Conservation (phyloP, 2,329 filamentous ascomycete genomes). For the Parastagonospora avenae region DNA sequence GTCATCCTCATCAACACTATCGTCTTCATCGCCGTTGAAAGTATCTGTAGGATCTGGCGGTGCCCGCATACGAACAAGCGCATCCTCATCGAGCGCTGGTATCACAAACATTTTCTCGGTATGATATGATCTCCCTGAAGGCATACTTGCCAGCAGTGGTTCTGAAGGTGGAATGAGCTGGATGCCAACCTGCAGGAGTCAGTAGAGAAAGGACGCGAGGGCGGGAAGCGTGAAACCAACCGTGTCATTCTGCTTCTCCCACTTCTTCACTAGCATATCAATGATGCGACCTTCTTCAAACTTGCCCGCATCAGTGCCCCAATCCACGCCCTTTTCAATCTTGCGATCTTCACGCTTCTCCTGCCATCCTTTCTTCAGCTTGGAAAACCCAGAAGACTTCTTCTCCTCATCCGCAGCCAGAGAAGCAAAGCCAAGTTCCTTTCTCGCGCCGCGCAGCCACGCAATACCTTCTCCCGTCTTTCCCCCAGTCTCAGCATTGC, state of each 20-base stretch:
- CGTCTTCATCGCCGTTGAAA: slow-evolving; percentile 44
- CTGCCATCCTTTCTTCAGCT: slow-evolving; percentile 73
- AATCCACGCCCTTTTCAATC: slow-evolving; percentile 72
- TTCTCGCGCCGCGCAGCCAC: slow-evolving; percentile 79
- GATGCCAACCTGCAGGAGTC: slow-evolving; percentile 69
- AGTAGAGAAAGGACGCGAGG: background rate
- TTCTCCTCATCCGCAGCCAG: slow-evolving; percentile 45
- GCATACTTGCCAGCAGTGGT: slow-evolving; percentile 76
- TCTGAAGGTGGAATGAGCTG: slow-evolving; percentile 75
- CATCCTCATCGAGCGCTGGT: slow-evolving; percentile 67
- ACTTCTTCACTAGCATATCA: slow-evolving; percentile 85
- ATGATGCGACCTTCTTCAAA: slow-evolving; percentile 84
- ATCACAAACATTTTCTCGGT: slow-evolving; percentile 70
- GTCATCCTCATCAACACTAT: slow-evolving; percentile 44
- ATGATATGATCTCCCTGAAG: slow-evolving; percentile 87
- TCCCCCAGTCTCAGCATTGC: slow-evolving; percentile 83
- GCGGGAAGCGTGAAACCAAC: slow-evolving; percentile 55
- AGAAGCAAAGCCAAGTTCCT: slow-evolving; percentile 69
- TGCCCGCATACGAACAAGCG: slow-evolving; percentile 64
- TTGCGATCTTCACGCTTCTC: slow-evolving; percentile 81
- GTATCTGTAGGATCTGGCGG: slow-evolving; percentile 57
- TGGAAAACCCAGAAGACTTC: slow-evolving; percentile 63
- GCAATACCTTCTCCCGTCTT: slow-evolving; percentile 84
- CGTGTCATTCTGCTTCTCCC: slow-evolving; percentile 91
- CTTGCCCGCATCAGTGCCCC: slow-evolving; percentile 84